Evolutionary conservation across 345 rosid genomes (phyloP), one percentile per base, ranked within the genome.

Genomic region (Sisymbrium irio): DNA sequence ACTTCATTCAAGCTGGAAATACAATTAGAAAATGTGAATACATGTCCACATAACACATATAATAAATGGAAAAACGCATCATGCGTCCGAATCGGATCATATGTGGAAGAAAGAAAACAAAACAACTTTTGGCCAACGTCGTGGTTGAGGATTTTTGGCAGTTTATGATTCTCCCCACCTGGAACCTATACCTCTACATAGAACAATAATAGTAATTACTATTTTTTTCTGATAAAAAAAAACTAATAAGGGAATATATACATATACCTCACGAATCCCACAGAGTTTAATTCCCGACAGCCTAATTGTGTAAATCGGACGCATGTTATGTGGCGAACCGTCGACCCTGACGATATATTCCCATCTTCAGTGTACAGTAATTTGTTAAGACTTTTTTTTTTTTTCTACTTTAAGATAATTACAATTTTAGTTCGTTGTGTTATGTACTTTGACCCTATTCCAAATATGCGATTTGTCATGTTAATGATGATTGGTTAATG

Each of bases 1-100:
- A 50, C 55, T 59, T 59, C 30, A 67, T 30, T 60, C 9, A 15
- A 60, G 56, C 28, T 60, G 9, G 8, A 35, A 36, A 53, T 14
- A 37, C 9, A 25, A 45, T 44, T 66, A 58, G 41, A 50, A 68
- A 11, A 58, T 61, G 53, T 62, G 58, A 53, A 55, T 54, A 17
- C 6, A 35, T 62, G 58, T 76, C 70, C 65, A 62, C 71, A 69
- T 69, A 37, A 55, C 66, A 62, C 27, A 62, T 6, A 35, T 6
- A 35, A 62, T 22, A 35, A 69, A 36, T 69, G 59, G 75, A 62
- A 55, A 76, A 45, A 5, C 70, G 75, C 71, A 69, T 70, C 44
- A 76, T 76, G 71, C 42, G 46, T 76, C 75, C 79, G 71, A 55
- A 62, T 62, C 75, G 9, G 75, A 76, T 76, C 75, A 69, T 76